Base-by-base conservation (phyloP, 805 yeast genomes). In the Hanseniaspora lachancei region DNA sequence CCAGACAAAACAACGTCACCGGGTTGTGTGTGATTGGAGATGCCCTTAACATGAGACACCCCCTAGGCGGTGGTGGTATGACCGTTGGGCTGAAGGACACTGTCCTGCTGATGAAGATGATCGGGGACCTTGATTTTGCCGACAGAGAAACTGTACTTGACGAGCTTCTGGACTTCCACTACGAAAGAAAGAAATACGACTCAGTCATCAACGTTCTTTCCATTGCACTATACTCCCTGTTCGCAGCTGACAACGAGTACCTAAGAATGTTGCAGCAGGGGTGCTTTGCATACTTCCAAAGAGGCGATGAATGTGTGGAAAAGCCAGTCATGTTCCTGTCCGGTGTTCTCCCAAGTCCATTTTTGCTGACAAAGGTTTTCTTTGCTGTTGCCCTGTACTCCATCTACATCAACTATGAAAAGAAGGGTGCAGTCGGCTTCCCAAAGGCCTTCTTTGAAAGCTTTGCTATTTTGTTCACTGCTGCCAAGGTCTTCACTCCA, bases 11-110 rank as follows among this genome's bases (percentile, higher is more conserved):
- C 65, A 73, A 73, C 34, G 74, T 79, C 44, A 82, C 81, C 12
- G 98, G 98, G 13, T 72, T 88, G 48, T 74, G 93, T 39, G 76
- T 91, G 61, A 66, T 93, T 38, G 98, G 98, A 49, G 98, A 93
- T 68, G 86, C 98, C 1, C 75, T 89, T 62, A 93, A 93, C 68
- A 93, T 93, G 97, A 78, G 98, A 67, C 98, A 93, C 68, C 98
- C 98, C 29, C 77, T 93, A 59, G 93, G 97, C 1, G 98, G 98
- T 54, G 98, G 98, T 60, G 98, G 98, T 59, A 93, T 93, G 98
- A 89, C 97, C 27, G 98, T 93, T 44, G 97, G 96, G 2, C 73
- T 93, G 58, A 86, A 82, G 65, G 98, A 93, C 68, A 74, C 89
- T 47, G 80, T 86, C 20, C 76, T 77, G 61, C 69, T 86, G 41